Conservation (phyloP, 306 rosid species). For the Cicer chorassanicum region DNA sequence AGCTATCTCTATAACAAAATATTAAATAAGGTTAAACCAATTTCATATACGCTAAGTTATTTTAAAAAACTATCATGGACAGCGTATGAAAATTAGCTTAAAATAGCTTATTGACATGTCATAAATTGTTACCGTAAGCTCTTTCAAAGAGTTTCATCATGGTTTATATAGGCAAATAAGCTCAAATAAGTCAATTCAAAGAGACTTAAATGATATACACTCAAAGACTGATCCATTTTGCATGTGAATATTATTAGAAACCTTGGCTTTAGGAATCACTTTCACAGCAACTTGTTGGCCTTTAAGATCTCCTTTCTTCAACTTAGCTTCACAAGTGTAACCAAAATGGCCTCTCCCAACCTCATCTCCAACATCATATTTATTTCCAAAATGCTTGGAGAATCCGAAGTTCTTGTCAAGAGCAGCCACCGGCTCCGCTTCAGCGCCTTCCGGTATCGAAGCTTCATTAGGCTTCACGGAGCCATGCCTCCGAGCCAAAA, state of each 20-base stretch:
- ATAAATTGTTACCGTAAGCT: neutral
- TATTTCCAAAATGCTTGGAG: slow-evolving; percentile 72
- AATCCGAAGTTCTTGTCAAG: slow-evolving; percentile 90
- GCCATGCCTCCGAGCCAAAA: slow-evolving; percentile 75
- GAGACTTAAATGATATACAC: neutral
- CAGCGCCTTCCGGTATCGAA: slow-evolving; percentile 73
- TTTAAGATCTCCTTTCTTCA: slow-evolving; percentile 77
- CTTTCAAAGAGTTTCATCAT: neutral
- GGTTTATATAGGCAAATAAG: neutral
- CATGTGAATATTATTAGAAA: slow-evolving; percentile 33
- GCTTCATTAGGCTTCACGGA: slow-evolving; percentile 86
- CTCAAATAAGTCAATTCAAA: neutral
- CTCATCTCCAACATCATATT: slow-evolving; percentile 83
- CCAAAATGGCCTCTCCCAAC: slow-evolving; percentile 95
- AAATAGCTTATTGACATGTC: neutral
- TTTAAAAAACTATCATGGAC: neutral
- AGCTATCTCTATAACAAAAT: neutral
- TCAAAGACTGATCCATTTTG: neutral
- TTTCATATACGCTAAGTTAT: neutral
- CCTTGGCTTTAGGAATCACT: slow-evolving; percentile 92
- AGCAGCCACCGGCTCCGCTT: slow-evolving; percentile 51
- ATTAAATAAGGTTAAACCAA: neutral
- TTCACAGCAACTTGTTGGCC: slow-evolving; percentile 85
- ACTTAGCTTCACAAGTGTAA: slow-evolving; percentile 73
- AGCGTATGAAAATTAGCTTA: neutral